Conservation (phyloP, 2,329 filamentous ascomycete species). For the Scytalidium lignicola region DNA sequence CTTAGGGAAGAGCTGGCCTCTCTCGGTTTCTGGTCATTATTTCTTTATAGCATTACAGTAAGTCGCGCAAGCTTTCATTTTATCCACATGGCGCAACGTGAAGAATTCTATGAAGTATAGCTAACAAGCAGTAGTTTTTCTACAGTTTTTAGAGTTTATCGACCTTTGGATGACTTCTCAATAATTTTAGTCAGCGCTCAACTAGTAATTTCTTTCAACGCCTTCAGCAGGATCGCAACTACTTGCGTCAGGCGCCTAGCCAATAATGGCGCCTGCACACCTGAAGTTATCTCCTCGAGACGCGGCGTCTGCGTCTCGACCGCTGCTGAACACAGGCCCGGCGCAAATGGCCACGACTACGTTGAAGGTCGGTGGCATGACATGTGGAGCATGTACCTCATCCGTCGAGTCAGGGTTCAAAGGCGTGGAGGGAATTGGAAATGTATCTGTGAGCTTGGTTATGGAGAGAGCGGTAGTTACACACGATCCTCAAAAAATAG, state of each 20-base stretch:
- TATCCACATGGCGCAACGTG: neutral
- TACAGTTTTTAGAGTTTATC: neutral
- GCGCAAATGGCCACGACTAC: slow-evolving; percentile 82
- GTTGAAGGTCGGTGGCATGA: slow-evolving; percentile 84
- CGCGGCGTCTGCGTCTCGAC: slow-evolving; percentile 5
- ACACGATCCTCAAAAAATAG: slow-evolving; percentile 72
- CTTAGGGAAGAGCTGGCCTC: neutral
- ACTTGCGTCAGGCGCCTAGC: neutral
- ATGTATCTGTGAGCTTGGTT: slow-evolving; percentile 85
- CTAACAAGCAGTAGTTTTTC: too few species aligned
- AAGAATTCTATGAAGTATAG: neutral
- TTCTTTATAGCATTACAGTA: neutral
- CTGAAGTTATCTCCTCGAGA: slow-evolving; percentile 21
- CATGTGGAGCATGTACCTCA: slow-evolving; percentile 90
- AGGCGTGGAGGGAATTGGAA: slow-evolving; percentile 72
- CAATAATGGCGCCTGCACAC: slow-evolving; percentile 23
- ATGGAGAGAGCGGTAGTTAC: slow-evolving; percentile 95
- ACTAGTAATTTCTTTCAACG: neutral
- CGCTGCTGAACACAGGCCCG: slow-evolving; percentile 14
- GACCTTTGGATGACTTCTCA: neutral
- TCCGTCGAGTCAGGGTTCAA: slow-evolving; percentile 92
- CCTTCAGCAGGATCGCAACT: neutral
- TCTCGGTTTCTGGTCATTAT: neutral
- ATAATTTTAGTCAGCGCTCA: neutral
- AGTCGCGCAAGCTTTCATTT: neutral